phyloP scores from a whole-genome alignment of 345 rosid species.

The Jatropha curcas region DNA sequence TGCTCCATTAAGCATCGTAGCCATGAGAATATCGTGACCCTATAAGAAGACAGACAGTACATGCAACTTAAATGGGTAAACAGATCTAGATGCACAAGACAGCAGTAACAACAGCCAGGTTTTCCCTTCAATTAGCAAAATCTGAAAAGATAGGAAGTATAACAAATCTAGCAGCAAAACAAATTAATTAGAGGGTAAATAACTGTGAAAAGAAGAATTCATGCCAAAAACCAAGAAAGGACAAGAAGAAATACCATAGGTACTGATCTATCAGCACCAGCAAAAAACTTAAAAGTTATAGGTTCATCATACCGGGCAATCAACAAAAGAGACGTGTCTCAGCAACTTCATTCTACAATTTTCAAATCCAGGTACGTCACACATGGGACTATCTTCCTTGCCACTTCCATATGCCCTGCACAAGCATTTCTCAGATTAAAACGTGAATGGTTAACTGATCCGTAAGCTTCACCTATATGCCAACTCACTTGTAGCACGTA shows the following conservation, averaged over 20 bases:
- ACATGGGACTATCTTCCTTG: conserved; percentile 88
- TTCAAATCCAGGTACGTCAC: conserved; percentile 91
- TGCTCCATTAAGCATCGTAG: conserved; percentile 99
- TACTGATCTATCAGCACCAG: neutral
- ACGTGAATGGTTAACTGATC: too few relatives aligned
- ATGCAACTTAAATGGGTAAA: too few relatives aligned
- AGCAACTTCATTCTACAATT: conserved; percentile 77
- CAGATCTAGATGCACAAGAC: too few relatives aligned
- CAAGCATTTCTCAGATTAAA: conserved; percentile 4
- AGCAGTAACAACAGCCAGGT: too few relatives aligned
- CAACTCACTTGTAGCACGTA: conserved; percentile 82
- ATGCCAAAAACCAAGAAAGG: neutral
- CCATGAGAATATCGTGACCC: conserved; percentile 99
- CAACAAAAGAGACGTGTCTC: conserved; percentile 97
- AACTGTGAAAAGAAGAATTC: too few relatives aligned
- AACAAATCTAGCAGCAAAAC: neutral
- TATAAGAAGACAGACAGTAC: conserved; percentile 25
- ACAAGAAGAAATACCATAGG: neutral
- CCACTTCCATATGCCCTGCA: conserved; percentile 94
- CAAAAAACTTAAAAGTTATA: neutral
- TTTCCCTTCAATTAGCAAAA: too few relatives aligned
- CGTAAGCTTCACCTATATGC: neutral
- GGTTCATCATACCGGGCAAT: conserved; percentile 69
- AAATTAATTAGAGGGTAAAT: too few relatives aligned
- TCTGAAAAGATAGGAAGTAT: too few relatives aligned